Evolutionary conservation across 805 yeast genomes (phyloP).

Genomic region (Allodekkera sacchari): DNA sequence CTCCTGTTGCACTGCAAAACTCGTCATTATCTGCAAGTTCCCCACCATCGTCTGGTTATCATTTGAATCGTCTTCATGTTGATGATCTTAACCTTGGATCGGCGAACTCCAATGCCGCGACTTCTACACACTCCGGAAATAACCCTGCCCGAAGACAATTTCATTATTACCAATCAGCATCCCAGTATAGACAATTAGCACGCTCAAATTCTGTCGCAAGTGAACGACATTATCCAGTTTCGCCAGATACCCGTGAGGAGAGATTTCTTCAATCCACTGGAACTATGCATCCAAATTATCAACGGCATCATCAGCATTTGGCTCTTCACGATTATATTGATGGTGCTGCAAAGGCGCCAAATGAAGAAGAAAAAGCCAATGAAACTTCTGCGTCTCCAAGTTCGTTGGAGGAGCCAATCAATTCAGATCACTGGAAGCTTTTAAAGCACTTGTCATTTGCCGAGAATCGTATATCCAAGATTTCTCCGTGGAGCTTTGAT

Average conservation of each 20-base stretch:
- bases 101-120: no score
- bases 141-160: constrained; percentile 20
- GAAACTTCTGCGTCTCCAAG: background rate
- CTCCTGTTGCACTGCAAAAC: background rate
- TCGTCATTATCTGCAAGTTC: background rate
- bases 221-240: background rate
- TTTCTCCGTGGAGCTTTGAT: constrained; percentile 24
- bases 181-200: constrained; percentile 7
- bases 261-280: background rate
- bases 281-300: no score
- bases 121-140: background rate
- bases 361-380: no score
- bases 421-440: constrained; percentile 28
- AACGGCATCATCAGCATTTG: no score
- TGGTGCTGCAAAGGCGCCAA: background rate
- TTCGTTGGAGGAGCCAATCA: constrained; percentile 1
- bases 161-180: constrained; percentile 16
- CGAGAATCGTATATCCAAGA: constrained; percentile 28
- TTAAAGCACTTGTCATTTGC: constrained; percentile 33
- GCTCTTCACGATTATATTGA: no score
- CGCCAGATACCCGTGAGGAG: background rate
- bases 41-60: constrained; percentile 1
- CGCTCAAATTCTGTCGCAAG: constrained; percentile 8
- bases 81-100: background rate
- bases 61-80: background rate